Conservation (phyloP, 345 rosid species). For the Turritis glabra region DNA sequence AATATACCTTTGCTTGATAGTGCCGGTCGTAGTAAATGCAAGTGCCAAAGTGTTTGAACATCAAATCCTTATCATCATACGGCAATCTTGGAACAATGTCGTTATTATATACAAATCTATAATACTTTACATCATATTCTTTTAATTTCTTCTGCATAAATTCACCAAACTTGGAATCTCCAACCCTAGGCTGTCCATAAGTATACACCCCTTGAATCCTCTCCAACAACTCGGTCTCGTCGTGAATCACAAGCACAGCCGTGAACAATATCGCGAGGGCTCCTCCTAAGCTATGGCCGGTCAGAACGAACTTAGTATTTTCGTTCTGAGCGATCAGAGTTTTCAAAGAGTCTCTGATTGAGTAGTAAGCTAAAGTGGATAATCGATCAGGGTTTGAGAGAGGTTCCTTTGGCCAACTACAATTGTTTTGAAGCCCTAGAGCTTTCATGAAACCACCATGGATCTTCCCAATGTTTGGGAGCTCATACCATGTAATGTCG, state of each 20-base stretch:
- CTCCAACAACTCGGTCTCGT: conserved; percentile 52
- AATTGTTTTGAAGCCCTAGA: conserved; percentile 60
- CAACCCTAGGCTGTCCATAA: conserved; percentile 86
- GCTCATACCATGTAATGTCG: conserved; percentile 74
- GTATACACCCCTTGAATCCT: conserved; percentile 66
- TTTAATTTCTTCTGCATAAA: conserved; percentile 53
- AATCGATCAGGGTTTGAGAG: conserved; percentile 16
- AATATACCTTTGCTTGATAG: conserved; percentile 48
- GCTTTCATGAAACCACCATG: conserved; percentile 85
- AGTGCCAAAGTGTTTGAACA: conserved; percentile 81
- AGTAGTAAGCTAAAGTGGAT: conserved; percentile 57
- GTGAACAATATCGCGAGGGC: conserved; percentile 71
- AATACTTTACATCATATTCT: conserved; percentile 43
- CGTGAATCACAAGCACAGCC: conserved; percentile 52
- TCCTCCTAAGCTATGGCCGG: conserved; percentile 84
- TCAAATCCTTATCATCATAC: conserved; percentile 53
- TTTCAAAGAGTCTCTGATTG: conserved; percentile 52
- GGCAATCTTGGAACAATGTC: conserved; percentile 80
- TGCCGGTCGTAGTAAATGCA: conserved; percentile 55
- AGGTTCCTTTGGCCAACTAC: conserved; percentile 58
- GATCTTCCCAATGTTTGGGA: conserved; percentile 58
- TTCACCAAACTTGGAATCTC: conserved; percentile 55
- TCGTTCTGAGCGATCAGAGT: conserved; percentile 38
- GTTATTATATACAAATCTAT: conserved; percentile 66
- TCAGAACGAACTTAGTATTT: conserved; percentile 44